Conservation (phyloP, 2,329 filamentous ascomycete genomes). For the Colletotrichum camelliae region DNA sequence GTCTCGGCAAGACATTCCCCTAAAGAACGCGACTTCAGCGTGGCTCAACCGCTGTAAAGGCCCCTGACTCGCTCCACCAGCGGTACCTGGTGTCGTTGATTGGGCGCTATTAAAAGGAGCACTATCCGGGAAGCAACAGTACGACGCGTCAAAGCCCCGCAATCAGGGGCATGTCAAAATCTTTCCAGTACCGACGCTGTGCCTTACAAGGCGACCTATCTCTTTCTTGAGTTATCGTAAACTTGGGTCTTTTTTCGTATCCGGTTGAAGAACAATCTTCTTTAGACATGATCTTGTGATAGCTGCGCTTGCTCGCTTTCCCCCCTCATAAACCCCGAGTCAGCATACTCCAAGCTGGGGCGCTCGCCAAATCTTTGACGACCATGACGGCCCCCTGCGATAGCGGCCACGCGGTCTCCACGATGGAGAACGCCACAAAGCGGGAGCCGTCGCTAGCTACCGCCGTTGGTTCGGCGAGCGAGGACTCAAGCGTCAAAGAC, state of each 20-base stretch:
- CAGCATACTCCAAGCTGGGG: background rate
- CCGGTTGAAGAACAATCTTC: background rate
- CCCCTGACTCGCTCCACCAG: background rate
- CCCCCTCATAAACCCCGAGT: background rate
- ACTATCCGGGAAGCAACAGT: background rate
- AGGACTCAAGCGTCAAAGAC: background rate
- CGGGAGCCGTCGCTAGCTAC: background rate
- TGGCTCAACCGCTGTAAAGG: background rate
- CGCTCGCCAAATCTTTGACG: background rate
- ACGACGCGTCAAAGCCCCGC: background rate
- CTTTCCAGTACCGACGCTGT: background rate
- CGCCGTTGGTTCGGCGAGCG: background rate
- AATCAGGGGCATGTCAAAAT: background rate
- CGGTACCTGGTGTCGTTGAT: background rate
- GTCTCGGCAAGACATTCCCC: background rate
- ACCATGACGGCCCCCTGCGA: background rate
- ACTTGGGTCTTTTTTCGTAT: background rate
- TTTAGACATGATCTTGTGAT: background rate
- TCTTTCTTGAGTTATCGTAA: background rate
- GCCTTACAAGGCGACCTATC: background rate
- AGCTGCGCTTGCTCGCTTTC: background rate
- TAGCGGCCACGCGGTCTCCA: background rate
- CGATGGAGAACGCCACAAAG: background rate
- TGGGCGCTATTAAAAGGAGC: background rate
- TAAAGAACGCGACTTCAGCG: background rate